Conservation (phyloP, 2,329 filamentous ascomycete genomes). For the Dryadomyces quercus-mongolicae region DNA sequence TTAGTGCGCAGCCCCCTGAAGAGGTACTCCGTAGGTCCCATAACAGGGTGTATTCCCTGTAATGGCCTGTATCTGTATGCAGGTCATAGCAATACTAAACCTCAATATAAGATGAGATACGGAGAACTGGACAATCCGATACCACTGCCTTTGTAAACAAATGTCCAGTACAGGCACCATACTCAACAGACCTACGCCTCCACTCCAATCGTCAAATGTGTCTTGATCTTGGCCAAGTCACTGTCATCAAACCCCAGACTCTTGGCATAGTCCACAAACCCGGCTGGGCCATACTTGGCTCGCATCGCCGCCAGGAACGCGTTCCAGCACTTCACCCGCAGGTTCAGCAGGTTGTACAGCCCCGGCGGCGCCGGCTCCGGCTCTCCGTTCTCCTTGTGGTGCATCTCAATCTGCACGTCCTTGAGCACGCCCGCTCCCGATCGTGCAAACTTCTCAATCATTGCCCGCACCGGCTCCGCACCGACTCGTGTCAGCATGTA, state of each 20-base stretch:
- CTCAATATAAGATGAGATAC: too few relatives aligned
- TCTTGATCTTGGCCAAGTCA: slow-evolving; percentile 34
- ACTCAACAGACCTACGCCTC: neutral
- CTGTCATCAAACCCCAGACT: slow-evolving; percentile 31
- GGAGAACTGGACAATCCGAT: too few relatives aligned
- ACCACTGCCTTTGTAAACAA: too few relatives aligned
- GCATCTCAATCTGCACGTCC: neutral
- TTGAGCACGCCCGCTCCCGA: slow-evolving; percentile 19
- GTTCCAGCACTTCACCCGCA: slow-evolving; percentile 31
- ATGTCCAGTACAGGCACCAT: too few relatives aligned
- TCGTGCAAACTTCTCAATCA: slow-evolving; percentile 30
- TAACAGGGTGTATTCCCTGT: too few relatives aligned
- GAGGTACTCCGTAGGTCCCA: too few relatives aligned
- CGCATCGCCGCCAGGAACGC: slow-evolving; percentile 31
- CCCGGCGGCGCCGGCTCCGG: slow-evolving; percentile 27
- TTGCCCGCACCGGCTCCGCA: slow-evolving; percentile 35
- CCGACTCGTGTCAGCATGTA: slow-evolving; percentile 43
- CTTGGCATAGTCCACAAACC: slow-evolving; percentile 36
- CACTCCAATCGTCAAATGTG: slow-evolving; percentile 22
- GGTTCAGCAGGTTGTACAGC: slow-evolving; percentile 33
- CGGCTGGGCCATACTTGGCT: slow-evolving; percentile 26
- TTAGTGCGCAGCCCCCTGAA: too few relatives aligned
- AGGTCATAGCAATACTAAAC: too few relatives aligned
- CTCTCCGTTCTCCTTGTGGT: neutral
- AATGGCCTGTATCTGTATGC: too few relatives aligned